These are phyloP conservation scores for Spongiforma sp. DNA, from an alignment of 1,284 basidiomycete species.

Conservation along the genomic window DNA sequence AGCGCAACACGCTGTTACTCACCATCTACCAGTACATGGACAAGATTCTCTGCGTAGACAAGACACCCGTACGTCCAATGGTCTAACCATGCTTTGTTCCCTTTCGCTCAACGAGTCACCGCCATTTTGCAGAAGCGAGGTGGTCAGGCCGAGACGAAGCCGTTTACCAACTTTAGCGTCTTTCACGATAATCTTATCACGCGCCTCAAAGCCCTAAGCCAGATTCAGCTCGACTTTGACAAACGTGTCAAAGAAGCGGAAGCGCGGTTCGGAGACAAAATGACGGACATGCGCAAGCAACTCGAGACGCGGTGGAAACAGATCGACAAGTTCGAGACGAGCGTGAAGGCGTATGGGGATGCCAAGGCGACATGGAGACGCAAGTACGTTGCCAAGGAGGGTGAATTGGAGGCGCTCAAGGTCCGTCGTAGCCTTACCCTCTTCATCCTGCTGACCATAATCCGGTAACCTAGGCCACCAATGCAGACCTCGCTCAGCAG, in stretches of 20 bases:
- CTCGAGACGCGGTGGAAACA: conserved; percentile 91
- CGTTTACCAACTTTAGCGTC: conserved; percentile 91
- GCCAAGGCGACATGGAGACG: conserved; percentile 88
- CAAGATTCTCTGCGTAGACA: conserved; percentile 89
- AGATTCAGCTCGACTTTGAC: conserved; percentile 88
- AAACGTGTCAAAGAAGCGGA: conserved; percentile 86
- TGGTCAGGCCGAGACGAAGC: conserved; percentile 81
- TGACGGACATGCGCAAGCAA: conserved; percentile 84
- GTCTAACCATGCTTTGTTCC: neutral
- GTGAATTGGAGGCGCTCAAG: conserved; percentile 87
- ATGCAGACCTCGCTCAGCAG: conserved; percentile 79
- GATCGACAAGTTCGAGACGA: conserved; percentile 91
- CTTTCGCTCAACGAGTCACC: conserved; percentile 3
- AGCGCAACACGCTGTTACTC: conserved; percentile 89
- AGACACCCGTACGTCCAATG: conserved; percentile 69
- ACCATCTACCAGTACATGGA: conserved; percentile 97
- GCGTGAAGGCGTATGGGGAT: conserved; percentile 85
- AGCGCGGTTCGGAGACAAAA: conserved; percentile 68
- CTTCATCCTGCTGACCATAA: neutral
- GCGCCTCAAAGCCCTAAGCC: conserved; percentile 82
- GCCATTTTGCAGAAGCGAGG: conserved; percentile 63
- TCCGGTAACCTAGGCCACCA: conserved; percentile 60
- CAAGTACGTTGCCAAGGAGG: conserved; percentile 83
- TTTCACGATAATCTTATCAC: conserved; percentile 96
- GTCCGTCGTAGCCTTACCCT: conserved; percentile 42